phyloP scores from a whole-genome alignment of 208 protist genomes.

The Borovskyia barvae region DNA sequence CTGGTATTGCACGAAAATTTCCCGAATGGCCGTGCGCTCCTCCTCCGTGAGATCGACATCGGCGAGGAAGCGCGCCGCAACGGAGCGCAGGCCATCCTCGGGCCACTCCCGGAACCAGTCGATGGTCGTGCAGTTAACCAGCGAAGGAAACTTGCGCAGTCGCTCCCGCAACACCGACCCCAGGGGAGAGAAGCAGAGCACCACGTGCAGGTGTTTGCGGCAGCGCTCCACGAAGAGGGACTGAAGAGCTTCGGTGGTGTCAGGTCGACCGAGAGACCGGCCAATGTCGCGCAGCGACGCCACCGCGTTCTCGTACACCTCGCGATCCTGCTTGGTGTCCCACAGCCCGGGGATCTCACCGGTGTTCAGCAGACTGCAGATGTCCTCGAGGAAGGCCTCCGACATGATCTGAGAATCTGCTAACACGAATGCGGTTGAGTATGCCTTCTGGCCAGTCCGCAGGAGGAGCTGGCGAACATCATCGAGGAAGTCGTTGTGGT shows the following conservation, averaged over 20 bases:
- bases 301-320: conserved; percentile 86
- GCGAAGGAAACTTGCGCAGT: conserved; percentile 95
- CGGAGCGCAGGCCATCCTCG: conserved; percentile 91
- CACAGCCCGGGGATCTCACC: conserved; percentile 95
- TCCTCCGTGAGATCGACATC: conserved; percentile 77
- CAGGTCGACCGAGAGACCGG: conserved; percentile 74
- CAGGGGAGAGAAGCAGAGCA: conserved; percentile 97
- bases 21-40: conserved; percentile 64
- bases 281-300: conserved; percentile 85
- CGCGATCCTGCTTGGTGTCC: conserved; percentile 92
- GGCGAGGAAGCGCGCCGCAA: conserved; percentile 86
- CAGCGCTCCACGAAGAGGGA: conserved; percentile 92
- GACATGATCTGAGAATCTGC: conserved; percentile 95
- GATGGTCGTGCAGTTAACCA: conserved; percentile 98
- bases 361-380: conserved; percentile 97
- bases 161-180: conserved; percentile 94
- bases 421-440: conserved; percentile 95
- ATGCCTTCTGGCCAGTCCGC: conserved; percentile 90
- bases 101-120: conserved; percentile 99
- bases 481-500: conserved; percentile 94
- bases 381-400: conserved; percentile 96
- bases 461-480: conserved; percentile 93
- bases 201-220: conserved; percentile 94
- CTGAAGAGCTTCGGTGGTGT: conserved; percentile 85
- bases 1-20: conserved; percentile 93